Evolutionary conservation across 1,139 yeast genomes (phyloP).

Genomic region (Sugiyamaella sp.): DNA sequence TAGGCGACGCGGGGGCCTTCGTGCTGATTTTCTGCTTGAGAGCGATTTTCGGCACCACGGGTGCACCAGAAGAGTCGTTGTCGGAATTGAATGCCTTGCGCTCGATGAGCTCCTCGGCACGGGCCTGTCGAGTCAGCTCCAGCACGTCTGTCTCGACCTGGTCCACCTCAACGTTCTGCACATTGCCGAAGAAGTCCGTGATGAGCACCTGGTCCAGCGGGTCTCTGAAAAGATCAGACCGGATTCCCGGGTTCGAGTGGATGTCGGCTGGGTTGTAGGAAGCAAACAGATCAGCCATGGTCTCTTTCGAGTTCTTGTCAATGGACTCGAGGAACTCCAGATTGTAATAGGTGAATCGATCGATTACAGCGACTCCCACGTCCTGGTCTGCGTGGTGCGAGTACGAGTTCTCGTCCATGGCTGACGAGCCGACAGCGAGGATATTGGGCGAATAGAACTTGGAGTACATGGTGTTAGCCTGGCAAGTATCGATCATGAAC

Average conservation of each 20-base stretch:
- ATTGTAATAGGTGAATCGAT: constrained; percentile 90
- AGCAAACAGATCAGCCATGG: constrained; percentile 81
- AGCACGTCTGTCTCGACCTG: constrained; percentile 39
- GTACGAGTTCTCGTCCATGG: constrained; percentile 84
- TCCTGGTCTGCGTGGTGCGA: constrained; percentile 96
- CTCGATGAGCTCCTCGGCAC: constrained; percentile 11
- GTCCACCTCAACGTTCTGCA: constrained; percentile 79
- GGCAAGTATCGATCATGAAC: constrained; percentile 98
- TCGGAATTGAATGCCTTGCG: constrained; percentile 1
- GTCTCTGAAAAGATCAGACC: constrained; percentile 75
- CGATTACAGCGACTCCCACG: constrained; percentile 97
- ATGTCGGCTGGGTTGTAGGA: constrained; percentile 83
- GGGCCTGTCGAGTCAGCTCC: constrained; percentile 25
- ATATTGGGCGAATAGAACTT: constrained; percentile 91
- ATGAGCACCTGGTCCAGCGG: constrained; percentile 70
- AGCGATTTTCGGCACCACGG: no score
- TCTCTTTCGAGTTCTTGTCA: constrained; percentile 69
- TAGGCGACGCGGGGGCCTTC: constrained; percentile 1
- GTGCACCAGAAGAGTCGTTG: not conserved
- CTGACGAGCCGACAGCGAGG: constrained; percentile 92
- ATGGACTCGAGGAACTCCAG: constrained; percentile 82
- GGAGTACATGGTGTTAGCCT: constrained; percentile 97
- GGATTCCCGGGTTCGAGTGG: constrained; percentile 89
- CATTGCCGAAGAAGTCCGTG: constrained; percentile 95
- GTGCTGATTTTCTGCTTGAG: not conserved